phyloP scores from a whole-genome alignment of 176 grass and related monocot species.

The Bromus sterilis region DNA sequence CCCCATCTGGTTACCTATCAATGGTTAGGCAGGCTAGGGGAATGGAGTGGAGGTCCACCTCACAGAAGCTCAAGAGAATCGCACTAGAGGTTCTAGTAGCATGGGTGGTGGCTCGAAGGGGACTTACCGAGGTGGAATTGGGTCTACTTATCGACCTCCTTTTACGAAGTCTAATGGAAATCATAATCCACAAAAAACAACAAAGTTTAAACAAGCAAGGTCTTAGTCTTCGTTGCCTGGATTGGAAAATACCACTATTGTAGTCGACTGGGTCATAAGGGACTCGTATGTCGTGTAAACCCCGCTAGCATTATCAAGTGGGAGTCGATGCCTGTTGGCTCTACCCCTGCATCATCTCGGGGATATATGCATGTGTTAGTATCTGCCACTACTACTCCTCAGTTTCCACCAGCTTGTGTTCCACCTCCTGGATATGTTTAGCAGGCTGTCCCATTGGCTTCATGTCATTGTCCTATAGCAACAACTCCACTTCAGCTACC shows the following conservation, averaged over 20 bases:
- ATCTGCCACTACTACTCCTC: background rate
- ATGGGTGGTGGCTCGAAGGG: background rate
- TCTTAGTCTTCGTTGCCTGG: too few relatives aligned
- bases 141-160: background rate
- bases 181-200: too few relatives aligned
- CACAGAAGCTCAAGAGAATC: too few relatives aligned
- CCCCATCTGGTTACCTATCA: background rate
- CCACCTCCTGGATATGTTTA: background rate
- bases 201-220: too few relatives aligned
- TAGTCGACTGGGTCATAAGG: too few relatives aligned
- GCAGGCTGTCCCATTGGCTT: background rate
- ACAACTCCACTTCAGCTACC: background rate
- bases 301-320: too few relatives aligned
- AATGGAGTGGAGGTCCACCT: background rate
- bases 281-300: too few relatives aligned
- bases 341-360: too few relatives aligned
- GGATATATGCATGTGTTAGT: background rate
- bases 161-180: background rate
- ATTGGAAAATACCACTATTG: too few relatives aligned
- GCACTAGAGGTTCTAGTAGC: background rate
- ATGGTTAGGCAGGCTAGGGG: background rate
- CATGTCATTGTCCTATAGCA: background rate
- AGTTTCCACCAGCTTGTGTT: background rate
- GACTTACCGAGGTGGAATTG: background rate
- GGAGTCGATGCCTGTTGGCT: too few relatives aligned